Base-by-base conservation (phyloP, 2,329 filamentous ascomycete genomes). In the Paramyrothecium sp. region DNA sequence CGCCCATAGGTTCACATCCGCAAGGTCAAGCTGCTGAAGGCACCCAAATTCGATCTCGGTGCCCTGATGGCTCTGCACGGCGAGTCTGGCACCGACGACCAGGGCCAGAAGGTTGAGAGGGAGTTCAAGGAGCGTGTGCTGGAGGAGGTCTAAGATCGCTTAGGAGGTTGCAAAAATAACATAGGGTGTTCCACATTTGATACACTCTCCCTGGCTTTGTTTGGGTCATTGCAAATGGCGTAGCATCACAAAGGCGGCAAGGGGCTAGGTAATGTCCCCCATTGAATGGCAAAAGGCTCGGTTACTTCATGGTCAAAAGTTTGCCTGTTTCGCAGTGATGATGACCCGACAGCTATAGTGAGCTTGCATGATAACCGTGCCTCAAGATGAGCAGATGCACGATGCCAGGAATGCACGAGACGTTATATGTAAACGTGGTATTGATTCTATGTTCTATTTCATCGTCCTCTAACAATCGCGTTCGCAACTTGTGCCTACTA, bases 11-110 rank as follows among this genome's bases (percentile, higher is more conserved):
- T 98, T 74, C 95, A 99, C 86, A 97, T 99, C 81, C 93, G 95
- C 82, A 99, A 99, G 89, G 94, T 99, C 75, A 99, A 99, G 89
- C 91, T 99, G 71, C 86, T 99, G 71, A 99, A 99, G 89, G 81
- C 89, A 67, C 95, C 95, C 76, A 99, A 99, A 87, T 98, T 99
- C 85, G 95, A 99, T 77, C 90, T 99, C 67, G 95, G 95, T 81
- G 90, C 91, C 71, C 88, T 99, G 70, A 89, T 99, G 80, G 90
- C 90, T 79, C 89, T 99, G 72, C 95, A 99, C 85, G 95, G 95
- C 81, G 95, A 99, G 87, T 96, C 93, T 63, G 89, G 87, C 74
- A 93, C 91, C 71, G 93, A 98, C 77, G 95, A 99, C 82, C 88
- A 92, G 77, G 95, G 95, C 73, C 91, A 97, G 82, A 98, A 97